Percentiles rank a stretch among this genome's conserved stretches.
Evolutionary conservation across 2,329 filamentous ascomycete genomes (phyloP).

Genomic region (Ustilaginoidea virens): DNA sequence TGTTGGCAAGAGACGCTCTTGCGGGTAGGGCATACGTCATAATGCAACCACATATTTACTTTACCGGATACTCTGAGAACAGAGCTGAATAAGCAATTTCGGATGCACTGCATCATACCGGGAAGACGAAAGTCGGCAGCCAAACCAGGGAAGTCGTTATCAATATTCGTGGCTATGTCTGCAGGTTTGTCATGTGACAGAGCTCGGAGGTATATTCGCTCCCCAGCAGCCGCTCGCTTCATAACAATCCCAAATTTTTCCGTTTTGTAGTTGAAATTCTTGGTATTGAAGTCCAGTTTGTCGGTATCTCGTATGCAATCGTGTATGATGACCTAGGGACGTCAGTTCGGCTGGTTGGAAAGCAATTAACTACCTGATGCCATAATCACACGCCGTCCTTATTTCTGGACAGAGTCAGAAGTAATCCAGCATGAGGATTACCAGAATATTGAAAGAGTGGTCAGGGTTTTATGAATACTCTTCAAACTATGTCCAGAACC

Average conservation of each 20-base stretch:
- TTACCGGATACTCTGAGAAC: constrained; percentile 65
- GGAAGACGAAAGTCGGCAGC: constrained; percentile 57
- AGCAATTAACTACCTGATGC: background rate
- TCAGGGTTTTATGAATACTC: too few species aligned
- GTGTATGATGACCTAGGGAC: constrained; percentile 56
- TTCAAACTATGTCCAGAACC: too few species aligned
- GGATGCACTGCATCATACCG: constrained; percentile 38
- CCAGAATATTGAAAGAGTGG: too few species aligned
- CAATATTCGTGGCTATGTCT: constrained; percentile 53
- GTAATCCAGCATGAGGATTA: too few species aligned
- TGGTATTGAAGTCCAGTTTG: constrained; percentile 66
- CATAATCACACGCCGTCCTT: too few species aligned
- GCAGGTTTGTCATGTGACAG: constrained; percentile 55
- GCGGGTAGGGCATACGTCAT: constrained; percentile 42
- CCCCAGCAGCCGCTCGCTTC: constrained; percentile 39
- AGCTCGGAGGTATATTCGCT: constrained; percentile 61
- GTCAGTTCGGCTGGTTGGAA: background rate
- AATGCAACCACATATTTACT: constrained; percentile 82
- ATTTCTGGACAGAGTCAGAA: too few species aligned
- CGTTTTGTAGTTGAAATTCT: constrained; percentile 68
- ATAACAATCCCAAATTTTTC: constrained; percentile 54
- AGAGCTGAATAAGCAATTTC: constrained; percentile 57
- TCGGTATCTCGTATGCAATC: constrained; percentile 37
- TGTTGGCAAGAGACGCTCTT: background rate
- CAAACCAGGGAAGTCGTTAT: constrained; percentile 55